Conservation (phyloP, 2,329 filamentous ascomycete species). For the Aspergillaceae sp. region DNA sequence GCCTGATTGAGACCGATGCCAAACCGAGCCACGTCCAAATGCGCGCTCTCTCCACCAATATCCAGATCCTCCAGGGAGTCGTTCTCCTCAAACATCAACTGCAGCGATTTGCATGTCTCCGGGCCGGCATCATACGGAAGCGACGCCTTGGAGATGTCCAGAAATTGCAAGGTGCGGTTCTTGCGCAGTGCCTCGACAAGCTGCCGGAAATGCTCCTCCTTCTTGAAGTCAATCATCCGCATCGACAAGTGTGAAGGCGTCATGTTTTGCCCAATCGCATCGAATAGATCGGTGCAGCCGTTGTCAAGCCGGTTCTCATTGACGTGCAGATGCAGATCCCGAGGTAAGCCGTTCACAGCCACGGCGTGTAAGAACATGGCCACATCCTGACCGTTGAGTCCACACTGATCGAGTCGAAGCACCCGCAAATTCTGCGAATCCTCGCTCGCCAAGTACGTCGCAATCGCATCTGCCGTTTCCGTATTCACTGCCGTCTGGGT, state of each 20-base stretch:
- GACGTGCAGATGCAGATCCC: slow-evolving; percentile 57
- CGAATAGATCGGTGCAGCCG: slow-evolving; percentile 36
- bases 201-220: slow-evolving; percentile 55
- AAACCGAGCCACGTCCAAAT: slow-evolving; percentile 61
- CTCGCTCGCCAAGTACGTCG: slow-evolving; percentile 54
- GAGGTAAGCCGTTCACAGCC: slow-evolving; percentile 42
- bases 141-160: slow-evolving; percentile 63
- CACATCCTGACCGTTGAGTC: slow-evolving; percentile 55
- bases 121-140: slow-evolving; percentile 60
- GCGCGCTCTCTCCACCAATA: slow-evolving; percentile 62
- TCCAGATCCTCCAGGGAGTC: slow-evolving; percentile 58
- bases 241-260: slow-evolving; percentile 58
- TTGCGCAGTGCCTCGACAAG: slow-evolving; percentile 53
- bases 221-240: slow-evolving; percentile 60
- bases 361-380: slow-evolving; percentile 58
- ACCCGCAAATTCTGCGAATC: slow-evolving; percentile 53
- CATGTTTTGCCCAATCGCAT: slow-evolving; percentile 41
- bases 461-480: slow-evolving; percentile 56
- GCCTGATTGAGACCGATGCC: slow-evolving; percentile 61
- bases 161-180: slow-evolving; percentile 54
- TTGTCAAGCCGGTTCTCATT: slow-evolving; percentile 50
- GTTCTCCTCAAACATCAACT: slow-evolving; percentile 58
- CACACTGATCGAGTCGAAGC: slow-evolving; percentile 59
- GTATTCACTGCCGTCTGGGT: slow-evolving; percentile 56
- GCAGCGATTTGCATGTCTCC: slow-evolving; percentile 57